Percentiles rank a stretch among this genome's conserved stretches.
These are phyloP conservation scores for Crithidia brevicula DNA, from an alignment of 208 protist species.

Conservation along the genomic window DNA sequence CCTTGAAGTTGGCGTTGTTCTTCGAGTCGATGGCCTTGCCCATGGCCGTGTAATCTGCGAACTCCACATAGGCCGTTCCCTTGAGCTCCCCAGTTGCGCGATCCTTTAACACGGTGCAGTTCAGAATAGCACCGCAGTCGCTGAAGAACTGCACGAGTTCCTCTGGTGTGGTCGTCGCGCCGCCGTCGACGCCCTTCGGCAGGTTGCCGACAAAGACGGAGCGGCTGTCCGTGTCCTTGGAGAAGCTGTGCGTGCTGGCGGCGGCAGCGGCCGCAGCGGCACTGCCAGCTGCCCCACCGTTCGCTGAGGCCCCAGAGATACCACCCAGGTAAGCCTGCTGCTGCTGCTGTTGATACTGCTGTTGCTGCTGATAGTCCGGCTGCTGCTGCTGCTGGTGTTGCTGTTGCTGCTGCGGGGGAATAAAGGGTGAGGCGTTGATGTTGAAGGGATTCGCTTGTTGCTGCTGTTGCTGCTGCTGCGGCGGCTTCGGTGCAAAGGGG, in stretches of 20 bases:
- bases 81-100: constrained; percentile 79
- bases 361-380: constrained; percentile 14
- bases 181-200: constrained; percentile 68
- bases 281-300: not conserved
- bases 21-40: constrained; percentile 85
- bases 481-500: constrained; percentile 2
- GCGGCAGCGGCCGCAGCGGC: constrained; percentile 7
- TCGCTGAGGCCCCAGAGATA: not conserved
- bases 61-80: constrained; percentile 89
- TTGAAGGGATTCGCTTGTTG: constrained; percentile 22
- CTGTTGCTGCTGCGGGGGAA: constrained; percentile 17
- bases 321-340: constrained; percentile 12
- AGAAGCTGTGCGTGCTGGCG: constrained; percentile 52
- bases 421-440: constrained; percentile 26
- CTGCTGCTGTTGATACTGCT: constrained; percentile 10
- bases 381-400: constrained; percentile 25
- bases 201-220: constrained; percentile 88
- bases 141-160: constrained; percentile 84
- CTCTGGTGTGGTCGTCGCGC: constrained; percentile 71
- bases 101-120: constrained; percentile 85
- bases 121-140: constrained; percentile 80
- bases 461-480: constrained; percentile 29
- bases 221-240: constrained; percentile 83
- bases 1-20: constrained; percentile 88
- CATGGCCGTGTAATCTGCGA: constrained; percentile 77